phyloP scores from a whole-genome alignment of 139 green algal genomes.

The Closterium sp. region DNA sequence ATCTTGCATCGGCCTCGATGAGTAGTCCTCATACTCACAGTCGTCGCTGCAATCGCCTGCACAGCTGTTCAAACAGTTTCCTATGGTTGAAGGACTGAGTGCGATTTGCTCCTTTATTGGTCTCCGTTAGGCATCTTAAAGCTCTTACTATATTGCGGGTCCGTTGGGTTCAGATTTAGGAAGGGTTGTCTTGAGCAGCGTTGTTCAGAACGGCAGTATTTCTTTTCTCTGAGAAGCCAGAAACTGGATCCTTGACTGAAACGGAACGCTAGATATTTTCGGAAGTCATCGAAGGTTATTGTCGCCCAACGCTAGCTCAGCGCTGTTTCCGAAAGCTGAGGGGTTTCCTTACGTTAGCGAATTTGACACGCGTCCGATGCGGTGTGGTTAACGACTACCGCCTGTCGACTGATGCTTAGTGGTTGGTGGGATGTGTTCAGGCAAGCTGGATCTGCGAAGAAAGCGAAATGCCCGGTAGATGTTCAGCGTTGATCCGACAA shows the following conservation, averaged over 20 bases:
- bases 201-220: too few species aligned
- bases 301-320: too few species aligned
- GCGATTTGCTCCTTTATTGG: too few species aligned
- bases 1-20: neutral
- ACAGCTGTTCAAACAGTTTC: neutral
- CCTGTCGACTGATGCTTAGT: neutral
- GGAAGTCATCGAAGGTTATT: neutral
- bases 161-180: too few species aligned
- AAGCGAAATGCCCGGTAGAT: conserved; percentile 47
- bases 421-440: neutral
- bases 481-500: conserved; percentile 29
- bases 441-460: conserved; percentile 3
- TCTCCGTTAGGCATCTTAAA: too few species aligned
- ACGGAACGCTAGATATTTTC: neutral
- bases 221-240: too few species aligned
- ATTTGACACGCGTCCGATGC: neutral
- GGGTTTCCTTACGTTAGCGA: neutral
- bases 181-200: too few species aligned
- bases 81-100: too few species aligned
- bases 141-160: too few species aligned
- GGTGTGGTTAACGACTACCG: neutral
- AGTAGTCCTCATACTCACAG: neutral
- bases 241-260: neutral
- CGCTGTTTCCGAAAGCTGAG: neutral
- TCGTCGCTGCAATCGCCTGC: neutral